Evolutionary conservation across 1,139 yeast species (phyloP), one percentile per base, ranked within the genome.

Genomic region (Hansenula sp.): DNA sequence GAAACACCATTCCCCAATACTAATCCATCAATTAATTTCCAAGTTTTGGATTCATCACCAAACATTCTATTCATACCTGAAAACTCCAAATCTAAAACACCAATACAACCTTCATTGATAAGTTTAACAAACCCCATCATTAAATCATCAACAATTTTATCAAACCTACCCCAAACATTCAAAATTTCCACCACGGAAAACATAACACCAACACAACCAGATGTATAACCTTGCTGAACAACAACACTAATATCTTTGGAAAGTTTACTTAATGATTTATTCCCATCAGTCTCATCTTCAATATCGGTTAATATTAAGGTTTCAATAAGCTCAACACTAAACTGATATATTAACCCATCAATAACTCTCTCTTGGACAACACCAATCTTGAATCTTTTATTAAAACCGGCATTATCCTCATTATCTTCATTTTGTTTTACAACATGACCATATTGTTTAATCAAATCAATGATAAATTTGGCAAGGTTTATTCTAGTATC

Each of bases 41-140:
- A 36, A 13, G 55, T 47, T 41, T 60, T 78, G 4, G 50, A 47
- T 50, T 77, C 79, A 48, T 76, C 76, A 0, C 87, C 87, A 29
- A 78, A 48, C 2, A 70, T 51, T 49, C 84, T 57, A 54, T 77
- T 80, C 43, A 82, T 61, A 0, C 88, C 85, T 52, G 66, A 47
- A 27, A 57, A 42, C 5, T 51, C 41, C 57, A 59, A 54, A 24
- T 48, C 47, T 9, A 24, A 12, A 25, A 41, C 15, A 35, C 32
- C 42, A 28, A 40, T 2, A 34, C 42, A 2, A 33, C 48, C 50
- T 13, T 48, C 47, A 5, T 47, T 10, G 1, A 46, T n/a, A 13
- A 46, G 6, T 3, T 37, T 34, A 5, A 45, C n/a, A 15, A 53
- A 16, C 4, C 36, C 13, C 4, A 37, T 33, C 0, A 51, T 28